Base-by-base conservation (phyloP, 139 green algal species). In the Chlorella sp. region DNA sequence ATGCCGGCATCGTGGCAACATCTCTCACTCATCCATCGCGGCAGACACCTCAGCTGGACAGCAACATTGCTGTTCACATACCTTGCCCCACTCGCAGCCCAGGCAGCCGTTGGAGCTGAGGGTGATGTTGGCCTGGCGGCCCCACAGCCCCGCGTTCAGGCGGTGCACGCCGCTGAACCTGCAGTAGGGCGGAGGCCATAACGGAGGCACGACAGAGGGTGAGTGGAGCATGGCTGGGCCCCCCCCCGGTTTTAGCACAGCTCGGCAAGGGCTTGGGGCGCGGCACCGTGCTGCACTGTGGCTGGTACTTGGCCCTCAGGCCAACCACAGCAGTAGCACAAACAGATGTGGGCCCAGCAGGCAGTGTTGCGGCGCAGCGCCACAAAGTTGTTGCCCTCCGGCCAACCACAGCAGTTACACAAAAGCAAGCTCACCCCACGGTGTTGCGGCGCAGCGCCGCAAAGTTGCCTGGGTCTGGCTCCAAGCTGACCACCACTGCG, bases 91-190 rank as follows among this genome's bases (percentile, higher is more conserved):
- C 14, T 70, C 46, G 8, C 44, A 62, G 30, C 80, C 40, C 34
- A 34, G 13, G 9, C 16, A 2, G 9, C 51, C 9, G 24, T 24
- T 67, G 13, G 41, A 34, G 22, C 43, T 43, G 32, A 76, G 43
- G 20, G 40, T 65, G 51, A 88, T 80, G 54, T 80, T 79, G 0
- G 75, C 58, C n/a, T 17, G 46, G 26, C 62, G 34, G 48, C 76
- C 76, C 84, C 84, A 88, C n/a, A 88, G 84, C 64, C 84, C 84
- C 4, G 75, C 84, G 3, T 88, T 65, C 32, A 88, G 17, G 19
- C 36, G 24, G 36, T 80, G 34, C 36, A 88, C 84, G 38, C 73
- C 73, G 20, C 3, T 34, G 19, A 88, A 64, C 67, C 78, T 84
- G 78, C 60, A 76, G 22, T 7, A 60, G 3, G 16, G 36, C 32